phyloP scores from a whole-genome alignment of 208 protist genomes.

The Wallacemonas sp. region DNA sequence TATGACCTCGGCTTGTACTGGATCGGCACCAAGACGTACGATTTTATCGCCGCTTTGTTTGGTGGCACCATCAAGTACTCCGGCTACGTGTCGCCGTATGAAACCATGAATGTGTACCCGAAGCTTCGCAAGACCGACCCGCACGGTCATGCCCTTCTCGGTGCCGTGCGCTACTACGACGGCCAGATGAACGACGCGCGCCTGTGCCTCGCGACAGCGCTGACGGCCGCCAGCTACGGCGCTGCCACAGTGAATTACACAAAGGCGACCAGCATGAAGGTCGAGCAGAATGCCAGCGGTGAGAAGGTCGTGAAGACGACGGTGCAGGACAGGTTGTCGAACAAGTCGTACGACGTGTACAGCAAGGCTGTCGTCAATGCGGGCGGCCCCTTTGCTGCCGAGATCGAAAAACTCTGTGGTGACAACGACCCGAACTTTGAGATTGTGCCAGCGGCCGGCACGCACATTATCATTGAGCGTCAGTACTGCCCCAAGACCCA shows the following conservation, averaged over 20 bases:
- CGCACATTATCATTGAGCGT: constrained; percentile 86
- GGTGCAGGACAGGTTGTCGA: constrained; percentile 74
- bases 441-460: constrained; percentile 77
- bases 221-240: constrained; percentile 92
- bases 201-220: constrained; percentile 92
- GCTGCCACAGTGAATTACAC: constrained; percentile 95
- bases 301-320: constrained; percentile 72
- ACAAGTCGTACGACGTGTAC: constrained; percentile 71
- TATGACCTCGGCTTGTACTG: constrained; percentile 86
- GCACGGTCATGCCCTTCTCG: constrained; percentile 73
- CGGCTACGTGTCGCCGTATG: constrained; percentile 77
- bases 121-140: constrained; percentile 50
- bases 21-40: constrained; percentile 89
- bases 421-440: constrained; percentile 36
- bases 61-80: constrained; percentile 81
- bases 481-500: constrained; percentile 76
- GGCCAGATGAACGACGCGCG: constrained; percentile 96
- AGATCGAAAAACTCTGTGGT: constrained; percentile 80
- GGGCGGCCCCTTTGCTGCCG: constrained; percentile 82
- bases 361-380: constrained; percentile 92
- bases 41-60: constrained; percentile 80
- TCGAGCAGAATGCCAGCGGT: constrained; percentile 42
- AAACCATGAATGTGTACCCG: constrained; percentile 82
- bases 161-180: constrained; percentile 94
- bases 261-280: constrained; percentile 61